A percentile compares a stretch with the other conserved stretches of the same genome.
Conservation (phyloP, 805 yeast genomes). For the Ogataea wickerhamii region DNA sequence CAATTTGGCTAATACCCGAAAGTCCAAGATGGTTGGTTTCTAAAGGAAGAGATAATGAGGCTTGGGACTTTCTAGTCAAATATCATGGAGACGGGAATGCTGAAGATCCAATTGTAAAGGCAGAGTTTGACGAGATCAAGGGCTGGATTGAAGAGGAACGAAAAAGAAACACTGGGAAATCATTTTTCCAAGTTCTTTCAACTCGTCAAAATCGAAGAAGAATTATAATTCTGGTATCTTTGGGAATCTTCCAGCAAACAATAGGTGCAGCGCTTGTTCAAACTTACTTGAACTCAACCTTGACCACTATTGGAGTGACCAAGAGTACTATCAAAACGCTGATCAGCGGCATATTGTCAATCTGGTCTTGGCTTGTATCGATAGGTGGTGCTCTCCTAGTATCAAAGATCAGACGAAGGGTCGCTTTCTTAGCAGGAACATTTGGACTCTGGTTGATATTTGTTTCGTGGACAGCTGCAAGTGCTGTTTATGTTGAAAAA, state of each 20-base stretch:
- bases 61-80: conserved; percentile 14
- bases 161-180: neutral
- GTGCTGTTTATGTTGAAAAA: conserved; percentile 42
- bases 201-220: neutral
- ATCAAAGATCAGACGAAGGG: conserved; percentile 33
- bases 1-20: conserved; percentile 21
- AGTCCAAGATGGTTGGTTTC: conserved; percentile 38
- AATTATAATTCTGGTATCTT: neutral
- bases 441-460: conserved; percentile 36
- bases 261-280: conserved; percentile 42
- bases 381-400: conserved; percentile 23
- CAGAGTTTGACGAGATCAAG: conserved; percentile 3
- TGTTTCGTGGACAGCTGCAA: conserved; percentile 40
- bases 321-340: conserved; percentile 39
- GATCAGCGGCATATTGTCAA: conserved; percentile 47
- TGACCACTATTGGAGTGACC: conserved; percentile 50
- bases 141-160: conserved; percentile 1
- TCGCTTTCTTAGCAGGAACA: conserved; percentile 32
- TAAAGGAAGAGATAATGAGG: conserved; percentile 35
- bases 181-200: neutral
- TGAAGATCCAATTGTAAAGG: conserved; percentile 1
- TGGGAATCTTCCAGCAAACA: conserved; percentile 2
- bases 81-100: conserved; percentile 4
- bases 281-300: conserved; percentile 41
- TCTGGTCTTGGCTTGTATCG: conserved; percentile 24